Conservation (phyloP, 2,329 filamentous ascomycete species). For the Thelonectria olida region DNA sequence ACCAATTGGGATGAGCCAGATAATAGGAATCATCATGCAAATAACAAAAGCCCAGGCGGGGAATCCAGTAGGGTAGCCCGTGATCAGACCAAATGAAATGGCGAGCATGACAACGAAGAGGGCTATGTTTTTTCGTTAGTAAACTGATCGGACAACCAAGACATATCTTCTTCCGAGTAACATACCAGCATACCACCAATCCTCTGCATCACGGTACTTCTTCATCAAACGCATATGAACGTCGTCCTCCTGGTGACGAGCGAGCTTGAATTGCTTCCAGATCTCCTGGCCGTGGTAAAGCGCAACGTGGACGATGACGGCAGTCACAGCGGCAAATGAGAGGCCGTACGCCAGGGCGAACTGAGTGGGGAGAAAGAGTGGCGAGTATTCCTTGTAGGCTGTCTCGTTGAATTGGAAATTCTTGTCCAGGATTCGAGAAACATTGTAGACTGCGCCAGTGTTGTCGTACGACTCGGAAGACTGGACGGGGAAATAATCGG, state of each 20-base stretch:
- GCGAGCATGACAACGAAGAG: constrained; percentile 63
- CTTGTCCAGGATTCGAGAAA: constrained; percentile 65
- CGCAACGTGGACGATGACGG: constrained; percentile 65
- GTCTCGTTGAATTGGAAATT: constrained; percentile 67
- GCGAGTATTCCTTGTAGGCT: constrained; percentile 71
- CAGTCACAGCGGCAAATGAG: constrained; percentile 73
- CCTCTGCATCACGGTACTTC: constrained; percentile 66
- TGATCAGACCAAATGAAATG: constrained; percentile 63
- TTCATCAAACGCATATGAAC: constrained; percentile 70
- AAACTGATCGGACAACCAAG: neutral
- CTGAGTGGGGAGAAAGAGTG: constrained; percentile 70
- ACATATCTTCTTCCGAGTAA: constrained; percentile 45
- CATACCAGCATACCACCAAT: constrained; percentile 67
- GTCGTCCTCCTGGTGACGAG: constrained; percentile 65
- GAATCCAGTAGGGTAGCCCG: constrained; percentile 65
- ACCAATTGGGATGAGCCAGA: constrained; percentile 70
- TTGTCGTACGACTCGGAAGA: constrained; percentile 72
- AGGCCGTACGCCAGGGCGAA: constrained; percentile 70
- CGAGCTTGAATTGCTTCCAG: constrained; percentile 63
- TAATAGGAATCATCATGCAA: constrained; percentile 64
- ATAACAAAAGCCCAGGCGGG: constrained; percentile 67
- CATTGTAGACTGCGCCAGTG: constrained; percentile 67
- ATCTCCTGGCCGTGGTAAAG: constrained; percentile 66
- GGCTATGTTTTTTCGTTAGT: constrained; percentile 38
- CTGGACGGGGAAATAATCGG: constrained; percentile 70